A percentile compares a stretch with the other conserved stretches of the same genome.
Evolutionary conservation across 1,284 basidiomycete species (phyloP).

Genomic region (Trametes hirsuta): DNA sequence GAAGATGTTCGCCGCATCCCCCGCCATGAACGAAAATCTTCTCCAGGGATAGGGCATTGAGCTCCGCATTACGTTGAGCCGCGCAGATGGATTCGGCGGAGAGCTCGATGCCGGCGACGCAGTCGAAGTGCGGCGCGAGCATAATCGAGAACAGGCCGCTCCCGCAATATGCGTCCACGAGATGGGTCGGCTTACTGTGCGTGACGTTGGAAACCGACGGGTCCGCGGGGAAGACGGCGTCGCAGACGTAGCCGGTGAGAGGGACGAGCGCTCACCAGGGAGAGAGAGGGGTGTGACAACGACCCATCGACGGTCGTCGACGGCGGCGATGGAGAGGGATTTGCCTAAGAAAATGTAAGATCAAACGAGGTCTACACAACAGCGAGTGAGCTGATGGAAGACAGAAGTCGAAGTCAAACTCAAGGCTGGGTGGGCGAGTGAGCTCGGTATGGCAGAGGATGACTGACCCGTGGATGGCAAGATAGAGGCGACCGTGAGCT

Average conservation of each 20-base stretch:
- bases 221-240: slow-evolving; percentile 60
- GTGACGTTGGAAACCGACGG: slow-evolving; percentile 9
- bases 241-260: slow-evolving; percentile 81
- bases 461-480: slow-evolving; percentile 62
- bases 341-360: slow-evolving; percentile 53
- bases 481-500: slow-evolving; percentile 65
- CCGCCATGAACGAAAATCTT: slow-evolving; percentile 64
- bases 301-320: slow-evolving; percentile 67
- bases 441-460: not conserved
- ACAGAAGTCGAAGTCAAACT: not conserved
- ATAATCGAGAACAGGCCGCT: slow-evolving; percentile 92
- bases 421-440: not conserved
- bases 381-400: not conserved
- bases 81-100: slow-evolving; percentile 76
- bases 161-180: slow-evolving; percentile 93
- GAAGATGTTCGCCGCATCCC: slow-evolving; percentile 76
- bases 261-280: slow-evolving; percentile 83
- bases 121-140: slow-evolving; percentile 77
- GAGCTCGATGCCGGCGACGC: slow-evolving; percentile 92
- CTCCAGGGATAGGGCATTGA: slow-evolving; percentile 63
- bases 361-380: not conserved
- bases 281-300: slow-evolving; percentile 83
- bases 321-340: slow-evolving; percentile 63
- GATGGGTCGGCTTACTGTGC: slow-evolving; percentile 63
- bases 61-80: slow-evolving; percentile 79